Evolutionary conservation across 148 eudicot species (phyloP), one percentile per base, ranked within the genome.

Genomic region (Mesembryanthemum crystallinum): DNA sequence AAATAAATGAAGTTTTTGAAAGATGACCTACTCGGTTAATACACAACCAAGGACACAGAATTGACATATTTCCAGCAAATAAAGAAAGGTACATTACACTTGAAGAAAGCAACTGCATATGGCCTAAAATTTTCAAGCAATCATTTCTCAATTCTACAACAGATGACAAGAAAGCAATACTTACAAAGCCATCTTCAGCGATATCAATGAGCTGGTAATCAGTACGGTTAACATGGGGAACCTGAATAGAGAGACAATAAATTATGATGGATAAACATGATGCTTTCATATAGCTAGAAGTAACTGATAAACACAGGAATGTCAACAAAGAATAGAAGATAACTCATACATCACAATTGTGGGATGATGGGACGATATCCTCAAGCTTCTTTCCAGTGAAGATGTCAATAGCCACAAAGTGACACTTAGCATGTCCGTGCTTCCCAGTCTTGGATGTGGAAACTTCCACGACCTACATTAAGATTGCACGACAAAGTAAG

Each of bases 361-460:
- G 89, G 32, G 89, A 86, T 0, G 89, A 86, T 12, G 89, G 89
- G 23, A 86, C 89, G 75, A 84, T 86, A 79, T 86, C 89, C 55
- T 86, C 89, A 1, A 86, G 85, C 80, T 86, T 86, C 81, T 83
- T 86, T 28, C 70, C 77, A 29, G 67, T 86, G 71, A 86, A 86
- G 27, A 86, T 79, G 77, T 86, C 89, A 71, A 86, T 83, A 15
- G 58, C 89, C 47, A 86, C 89, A 81, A 86, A 86, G 82, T 86
- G 89, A 81, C 89, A 86, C 75, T 86, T 86, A 9, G 89, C 89
- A 63, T 86, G 89, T 5, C 89, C 89, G 51, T 86, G 89, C 83
- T 83, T 86, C 29, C 89, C 89, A 3, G 89, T 86, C 78, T 86
- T 86, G 43, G 89, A 86, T 29, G 89, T 86, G 57, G 89, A 86